These are phyloP conservation scores for Penicillium sp. DNA, from an alignment of 2,329 filamentous ascomycete species.

Conservation along the genomic window DNA sequence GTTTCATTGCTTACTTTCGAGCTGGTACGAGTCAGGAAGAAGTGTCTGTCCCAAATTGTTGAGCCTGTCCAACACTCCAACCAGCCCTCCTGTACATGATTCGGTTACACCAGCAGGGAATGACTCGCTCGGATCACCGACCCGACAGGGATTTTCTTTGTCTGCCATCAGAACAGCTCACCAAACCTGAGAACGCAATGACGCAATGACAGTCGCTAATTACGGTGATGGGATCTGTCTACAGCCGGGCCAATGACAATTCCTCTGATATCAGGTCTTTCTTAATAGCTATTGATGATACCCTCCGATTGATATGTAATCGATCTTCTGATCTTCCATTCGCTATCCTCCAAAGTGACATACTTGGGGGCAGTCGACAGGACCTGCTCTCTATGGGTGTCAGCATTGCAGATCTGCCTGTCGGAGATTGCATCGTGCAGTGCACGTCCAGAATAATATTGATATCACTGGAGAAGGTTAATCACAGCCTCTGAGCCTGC, in stretches of 20 bases:
- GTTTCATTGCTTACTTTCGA: background rate
- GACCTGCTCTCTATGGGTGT: background rate
- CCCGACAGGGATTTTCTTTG: conserved; percentile 10
- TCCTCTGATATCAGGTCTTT: background rate
- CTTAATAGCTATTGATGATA: background rate
- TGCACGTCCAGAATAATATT: conserved; percentile 4
- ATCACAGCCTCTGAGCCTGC: too few relatives aligned
- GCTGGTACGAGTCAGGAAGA: background rate
- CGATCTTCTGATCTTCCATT: background rate
- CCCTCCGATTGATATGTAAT: background rate
- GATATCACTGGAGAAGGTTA: background rate
- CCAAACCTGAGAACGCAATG: conserved; percentile 2
- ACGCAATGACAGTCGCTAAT: background rate
- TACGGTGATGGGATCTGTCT: conserved; percentile 14
- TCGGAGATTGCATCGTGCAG: conserved; percentile 11
- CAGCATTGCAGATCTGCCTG: conserved; percentile 11
- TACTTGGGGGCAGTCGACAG: background rate
- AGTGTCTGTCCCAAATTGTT: background rate
- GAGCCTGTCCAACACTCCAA: conserved; percentile 1
- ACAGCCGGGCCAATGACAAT: conserved; percentile 20
- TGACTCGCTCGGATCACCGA: background rate
- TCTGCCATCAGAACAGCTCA: background rate
- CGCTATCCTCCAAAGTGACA: background rate
- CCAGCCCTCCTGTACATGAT: conserved; percentile 3
- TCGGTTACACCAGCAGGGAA: conserved; percentile 21